Percentiles rank a stretch among this genome's conserved stretches.
Evolutionary conservation across 2,329 filamentous ascomycete genomes (phyloP).

Genomic region (Epichloe brachyelytri): DNA sequence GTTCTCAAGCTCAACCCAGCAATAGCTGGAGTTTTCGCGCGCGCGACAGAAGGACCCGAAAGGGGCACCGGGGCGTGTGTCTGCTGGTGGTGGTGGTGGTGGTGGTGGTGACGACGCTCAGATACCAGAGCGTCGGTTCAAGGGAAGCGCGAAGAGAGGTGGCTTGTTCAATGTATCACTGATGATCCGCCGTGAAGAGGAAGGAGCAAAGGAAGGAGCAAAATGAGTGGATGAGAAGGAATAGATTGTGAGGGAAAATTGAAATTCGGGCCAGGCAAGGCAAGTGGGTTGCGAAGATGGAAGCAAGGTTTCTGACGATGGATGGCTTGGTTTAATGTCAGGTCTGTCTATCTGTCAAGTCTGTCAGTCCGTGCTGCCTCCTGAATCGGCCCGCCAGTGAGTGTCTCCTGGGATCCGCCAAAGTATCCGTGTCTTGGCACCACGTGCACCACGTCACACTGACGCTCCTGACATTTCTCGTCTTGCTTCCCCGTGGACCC

Average conservation of each 20-base stretch:
- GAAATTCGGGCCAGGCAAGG: background rate
- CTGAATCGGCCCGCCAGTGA: too few relatives aligned
- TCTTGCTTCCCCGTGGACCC: too few relatives aligned
- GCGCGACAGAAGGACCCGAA: constrained; percentile 2
- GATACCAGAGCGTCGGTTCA: too few relatives aligned
- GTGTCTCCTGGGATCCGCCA: too few relatives aligned
- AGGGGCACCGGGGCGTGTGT: background rate
- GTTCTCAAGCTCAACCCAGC: background rate
- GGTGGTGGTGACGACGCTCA: background rate
- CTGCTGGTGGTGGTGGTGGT: background rate
- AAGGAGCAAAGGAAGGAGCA: background rate
- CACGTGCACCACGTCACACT: too few relatives aligned
- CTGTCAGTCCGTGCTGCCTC: too few relatives aligned
- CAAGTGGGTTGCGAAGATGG: too few relatives aligned
- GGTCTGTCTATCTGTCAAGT: background rate
- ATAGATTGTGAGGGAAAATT: background rate
- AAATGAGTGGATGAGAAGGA: constrained; percentile 1
- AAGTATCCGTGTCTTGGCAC: too few relatives aligned
- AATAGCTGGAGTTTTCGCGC: background rate
- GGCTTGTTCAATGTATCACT: too few relatives aligned
- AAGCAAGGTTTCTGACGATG: background rate
- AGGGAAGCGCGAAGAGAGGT: too few relatives aligned
- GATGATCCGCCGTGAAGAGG: too few relatives aligned
- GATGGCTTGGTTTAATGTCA: background rate
- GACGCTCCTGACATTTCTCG: too few relatives aligned